phyloP scores from a whole-genome alignment of 768 basidiomycete genomes.

The Imleria badia region DNA sequence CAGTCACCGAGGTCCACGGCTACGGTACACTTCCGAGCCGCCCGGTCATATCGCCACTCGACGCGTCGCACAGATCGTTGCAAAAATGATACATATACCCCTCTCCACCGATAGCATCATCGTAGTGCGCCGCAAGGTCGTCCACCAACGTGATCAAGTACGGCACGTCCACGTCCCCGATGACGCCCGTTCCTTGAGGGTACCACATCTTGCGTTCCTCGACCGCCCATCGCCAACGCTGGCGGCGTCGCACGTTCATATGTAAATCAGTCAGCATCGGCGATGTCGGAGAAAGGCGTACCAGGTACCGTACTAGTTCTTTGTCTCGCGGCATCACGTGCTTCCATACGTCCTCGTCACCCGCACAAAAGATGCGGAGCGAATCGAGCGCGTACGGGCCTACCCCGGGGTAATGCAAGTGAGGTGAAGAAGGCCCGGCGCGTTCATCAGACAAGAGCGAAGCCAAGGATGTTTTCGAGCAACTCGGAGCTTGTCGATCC shows the following conservation, averaged over 20 bases:
- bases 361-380: constrained; percentile 64
- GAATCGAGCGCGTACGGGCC: constrained; percentile 76
- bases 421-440: constrained; percentile 39
- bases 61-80: constrained; percentile 19
- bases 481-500: constrained; percentile 35
- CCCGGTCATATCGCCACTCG: not conserved
- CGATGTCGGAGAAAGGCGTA: constrained; percentile 32
- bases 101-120: constrained; percentile 22
- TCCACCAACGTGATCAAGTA: constrained; percentile 42
- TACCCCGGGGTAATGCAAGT: constrained; percentile 61
- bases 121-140: constrained; percentile 36
- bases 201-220: constrained; percentile 52
- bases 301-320: constrained; percentile 65
- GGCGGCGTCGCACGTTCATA: not conserved
- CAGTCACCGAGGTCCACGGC: too few species aligned
- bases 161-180: constrained; percentile 35
- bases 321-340: constrained; percentile 64
- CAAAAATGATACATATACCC: constrained; percentile 28
- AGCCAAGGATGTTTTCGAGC: not conserved
- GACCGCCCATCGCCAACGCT: constrained; percentile 78
- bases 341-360: constrained; percentile 52
- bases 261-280: not conserved
- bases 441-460: not conserved
- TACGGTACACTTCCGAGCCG: too few species aligned
- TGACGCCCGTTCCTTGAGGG: constrained; percentile 40